Evolutionary conservation across 2,329 filamentous ascomycete genomes (phyloP).

Genomic region (Monilinia polystroma): DNA sequence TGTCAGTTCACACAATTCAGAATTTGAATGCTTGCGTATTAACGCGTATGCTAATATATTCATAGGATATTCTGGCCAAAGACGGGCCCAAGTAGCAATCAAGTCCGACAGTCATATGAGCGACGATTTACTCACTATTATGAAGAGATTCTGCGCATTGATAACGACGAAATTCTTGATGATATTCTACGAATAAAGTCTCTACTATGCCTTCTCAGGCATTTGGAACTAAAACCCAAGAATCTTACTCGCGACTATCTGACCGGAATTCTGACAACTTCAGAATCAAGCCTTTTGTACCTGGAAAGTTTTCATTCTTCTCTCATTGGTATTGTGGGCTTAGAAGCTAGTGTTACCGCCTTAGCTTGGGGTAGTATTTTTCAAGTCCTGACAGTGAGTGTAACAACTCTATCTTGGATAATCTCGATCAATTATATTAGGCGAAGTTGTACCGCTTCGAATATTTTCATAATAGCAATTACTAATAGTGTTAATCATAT

Average conservation of each 20-base stretch:
- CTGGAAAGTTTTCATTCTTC: not conserved
- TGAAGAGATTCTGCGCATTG: not conserved
- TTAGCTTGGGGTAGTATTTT: not conserved
- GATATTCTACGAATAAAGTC: not conserved
- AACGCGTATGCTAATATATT: not conserved
- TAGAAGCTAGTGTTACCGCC: not conserved
- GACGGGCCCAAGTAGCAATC: not conserved
- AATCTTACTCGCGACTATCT: not conserved
- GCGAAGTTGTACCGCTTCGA: not conserved
- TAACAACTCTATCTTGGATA: not conserved
- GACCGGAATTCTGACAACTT: not conserved
- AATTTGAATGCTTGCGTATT: not conserved
- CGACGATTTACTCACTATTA: not conserved
- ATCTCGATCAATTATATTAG: not conserved
- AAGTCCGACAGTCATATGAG: not conserved
- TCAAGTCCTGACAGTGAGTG: not conserved
- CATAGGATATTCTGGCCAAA: not conserved
- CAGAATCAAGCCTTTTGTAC: not conserved
- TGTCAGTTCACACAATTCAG: not conserved
- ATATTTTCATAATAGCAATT: not conserved
- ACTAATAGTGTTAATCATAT: not conserved
- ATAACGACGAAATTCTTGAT: not conserved
- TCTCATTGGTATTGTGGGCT: not conserved
- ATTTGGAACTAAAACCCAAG: not conserved
- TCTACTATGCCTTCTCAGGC: not conserved